Percentiles rank a stretch among this genome's conserved stretches.
Evolutionary conservation across 176 grass and related monocot species (phyloP).

Genomic region (Juncus effusus): DNA sequence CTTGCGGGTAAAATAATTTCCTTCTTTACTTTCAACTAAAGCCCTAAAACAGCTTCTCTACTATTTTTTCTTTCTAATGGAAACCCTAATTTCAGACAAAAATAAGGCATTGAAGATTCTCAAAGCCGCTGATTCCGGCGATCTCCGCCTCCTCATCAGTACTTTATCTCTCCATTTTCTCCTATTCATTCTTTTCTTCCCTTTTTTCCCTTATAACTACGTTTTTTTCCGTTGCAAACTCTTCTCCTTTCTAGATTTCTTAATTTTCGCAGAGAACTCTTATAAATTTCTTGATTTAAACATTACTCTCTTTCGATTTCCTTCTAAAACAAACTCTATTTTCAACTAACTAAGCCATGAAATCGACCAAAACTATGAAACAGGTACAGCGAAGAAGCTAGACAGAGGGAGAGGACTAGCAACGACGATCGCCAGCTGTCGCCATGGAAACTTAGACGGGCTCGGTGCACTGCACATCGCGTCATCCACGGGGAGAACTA

Average conservation of each 20-base stretch:
- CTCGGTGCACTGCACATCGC: not conserved
- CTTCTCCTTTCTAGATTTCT: not conserved
- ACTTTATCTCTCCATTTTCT: not conserved
- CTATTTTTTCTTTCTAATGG: too few relatives aligned
- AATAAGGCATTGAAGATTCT: constrained; percentile 9
- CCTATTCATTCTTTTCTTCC: not conserved
- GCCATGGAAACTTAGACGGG: not conserved
- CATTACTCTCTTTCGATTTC: not conserved
- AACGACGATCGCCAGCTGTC: not conserved
- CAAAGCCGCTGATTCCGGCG: not conserved
- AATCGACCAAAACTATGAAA: not conserved
- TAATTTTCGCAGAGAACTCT: not conserved
- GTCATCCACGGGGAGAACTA: not conserved
- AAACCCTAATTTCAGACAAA: not conserved
- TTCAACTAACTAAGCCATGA: not conserved
- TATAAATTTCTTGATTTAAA: not conserved
- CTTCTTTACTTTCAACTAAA: too few relatives aligned
- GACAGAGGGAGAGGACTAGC: not conserved
- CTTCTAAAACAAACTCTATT: not conserved
- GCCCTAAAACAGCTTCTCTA: too few relatives aligned
- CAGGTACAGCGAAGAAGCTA: constrained; percentile 4
- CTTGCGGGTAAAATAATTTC: too few relatives aligned
- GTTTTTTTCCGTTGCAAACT: not conserved
- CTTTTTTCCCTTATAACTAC: too few relatives aligned
- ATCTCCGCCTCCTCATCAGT: not conserved